Base-by-base conservation (phyloP, 2,329 filamentous ascomycete species). In the Penicillium janthinellum region DNA sequence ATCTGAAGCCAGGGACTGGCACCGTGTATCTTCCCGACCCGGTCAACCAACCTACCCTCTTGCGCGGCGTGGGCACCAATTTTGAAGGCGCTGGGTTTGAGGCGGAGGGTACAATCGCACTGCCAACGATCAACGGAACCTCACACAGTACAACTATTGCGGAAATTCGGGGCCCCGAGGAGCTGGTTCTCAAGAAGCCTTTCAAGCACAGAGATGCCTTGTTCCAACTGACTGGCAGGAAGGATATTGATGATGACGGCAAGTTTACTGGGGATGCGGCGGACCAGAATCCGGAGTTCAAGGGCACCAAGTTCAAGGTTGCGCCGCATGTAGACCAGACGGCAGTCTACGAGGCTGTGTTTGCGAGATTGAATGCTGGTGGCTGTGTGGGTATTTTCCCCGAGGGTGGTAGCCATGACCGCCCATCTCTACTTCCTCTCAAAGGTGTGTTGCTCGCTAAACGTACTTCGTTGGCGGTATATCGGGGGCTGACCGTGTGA, bases 371-470 rank as follows among this genome's bases (percentile, higher is more conserved):
- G 37, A 88, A 88, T 66, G 84, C 85, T 41, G 92, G 92, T 49
- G 94, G 93, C 17, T 96, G 92, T 73, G 90, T 98, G 56, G 95
- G 94, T 63, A 97, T 99, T 71, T 99, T 98, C 76, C 94, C 94
- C 2, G 94, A 99, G 78, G 94, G 94, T 67, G 94, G 94, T 70
- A 97, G 93, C 73, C 94, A 98, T 77, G 94, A 98, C 75, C 88
- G 94, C 62, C 92, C 94, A 0, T 92, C 96, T 73, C 83, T 98
- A 48, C 83, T 98, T 44, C 94, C 95, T 22, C 82, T 98, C 63
- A 98, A 98, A 83, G 81, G 82, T 84, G 74, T 54, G 56, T 57
- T 41, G 6, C 17, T 31, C 38, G 35, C 14, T 15, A 4, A 10
- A 6, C 15, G 14, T 47, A 45, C 17, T 31, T 1, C 41, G 28